A percentile compares a stretch with the other conserved stretches of the same genome.
Evolutionary conservation across 257 asterid species (phyloP).

Genomic region (Anisodus tanguticus): DNA sequence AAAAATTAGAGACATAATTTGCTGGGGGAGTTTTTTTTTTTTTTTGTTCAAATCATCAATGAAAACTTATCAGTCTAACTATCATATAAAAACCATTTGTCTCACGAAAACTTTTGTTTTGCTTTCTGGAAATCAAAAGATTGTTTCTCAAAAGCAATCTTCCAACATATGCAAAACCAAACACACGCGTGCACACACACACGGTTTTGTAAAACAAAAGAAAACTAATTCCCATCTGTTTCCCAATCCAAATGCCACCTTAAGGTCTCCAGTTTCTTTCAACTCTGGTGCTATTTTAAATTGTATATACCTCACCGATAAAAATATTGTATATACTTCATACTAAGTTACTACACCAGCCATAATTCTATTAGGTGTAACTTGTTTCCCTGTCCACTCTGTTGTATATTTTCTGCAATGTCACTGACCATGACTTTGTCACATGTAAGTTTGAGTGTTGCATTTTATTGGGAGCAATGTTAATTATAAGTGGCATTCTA

Average conservation of each 20-base stretch:
- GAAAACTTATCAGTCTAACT: neutral
- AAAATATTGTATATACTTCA: neutral
- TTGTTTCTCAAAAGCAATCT: neutral
- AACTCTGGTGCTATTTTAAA: neutral
- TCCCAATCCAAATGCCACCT: neutral
- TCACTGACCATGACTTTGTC: neutral
- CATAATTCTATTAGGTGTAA: neutral
- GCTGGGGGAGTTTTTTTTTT: neutral
- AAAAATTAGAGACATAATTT: neutral
- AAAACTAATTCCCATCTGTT: neutral
- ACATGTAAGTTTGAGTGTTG: neutral
- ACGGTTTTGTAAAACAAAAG: neutral
- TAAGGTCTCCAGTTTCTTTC: neutral
- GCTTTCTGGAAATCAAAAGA: neutral
- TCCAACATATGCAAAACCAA: conserved; percentile 22
- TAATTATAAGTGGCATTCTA: neutral
- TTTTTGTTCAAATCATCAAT: neutral
- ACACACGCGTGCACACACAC: neutral
- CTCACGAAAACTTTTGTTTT: neutral
- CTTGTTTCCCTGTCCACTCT: conserved; percentile 10
- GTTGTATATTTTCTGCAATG: neutral
- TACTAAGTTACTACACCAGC: neutral
- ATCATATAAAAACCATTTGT: conserved; percentile 1
- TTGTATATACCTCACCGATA: too few relatives aligned
- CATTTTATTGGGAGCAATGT: neutral